phyloP scores from a whole-genome alignment of 2,329 filamentous ascomycete genomes.

The Trichoderma brevicompactum region DNA sequence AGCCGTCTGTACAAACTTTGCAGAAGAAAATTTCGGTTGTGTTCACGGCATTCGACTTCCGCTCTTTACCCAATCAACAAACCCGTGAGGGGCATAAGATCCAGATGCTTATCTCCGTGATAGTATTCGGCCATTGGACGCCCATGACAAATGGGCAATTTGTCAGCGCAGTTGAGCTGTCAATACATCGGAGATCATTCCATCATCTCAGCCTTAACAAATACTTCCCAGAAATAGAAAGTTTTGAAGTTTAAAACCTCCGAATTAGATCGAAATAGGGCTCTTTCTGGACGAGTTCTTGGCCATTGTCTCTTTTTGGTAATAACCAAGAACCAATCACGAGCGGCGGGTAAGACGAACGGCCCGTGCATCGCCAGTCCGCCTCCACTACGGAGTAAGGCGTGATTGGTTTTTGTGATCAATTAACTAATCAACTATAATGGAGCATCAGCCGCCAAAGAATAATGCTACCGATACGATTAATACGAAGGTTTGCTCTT shows the following conservation, averaged over 20 bases:
- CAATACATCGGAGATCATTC: not conserved
- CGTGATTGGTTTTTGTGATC: not conserved
- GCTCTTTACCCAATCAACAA: slow-evolving; percentile 2
- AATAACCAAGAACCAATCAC: slow-evolving; percentile 2
- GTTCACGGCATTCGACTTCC: not conserved
- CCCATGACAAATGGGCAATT: slow-evolving; percentile 16
- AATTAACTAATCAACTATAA: not conserved
- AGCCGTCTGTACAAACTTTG: not conserved
- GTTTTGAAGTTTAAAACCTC: not conserved
- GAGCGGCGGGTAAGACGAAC: not conserved
- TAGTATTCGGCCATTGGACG: not conserved
- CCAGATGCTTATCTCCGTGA: slow-evolving; percentile 16
- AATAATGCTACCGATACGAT: no score
- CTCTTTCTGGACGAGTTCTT: not conserved
- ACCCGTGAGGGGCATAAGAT: slow-evolving; percentile 14
- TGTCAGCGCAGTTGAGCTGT: not conserved
- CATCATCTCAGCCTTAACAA: not conserved
- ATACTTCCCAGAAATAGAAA: not conserved
- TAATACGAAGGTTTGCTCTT: no score
- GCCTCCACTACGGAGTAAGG: not conserved
- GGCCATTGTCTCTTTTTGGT: slow-evolving; percentile 7
- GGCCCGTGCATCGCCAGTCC: not conserved
- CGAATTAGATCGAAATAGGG: not conserved
- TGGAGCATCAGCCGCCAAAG: no score
- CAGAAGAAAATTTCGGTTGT: not conserved